Conservation (phyloP, 164 flowering plant genomes). For the Buxus sempervirens region DNA sequence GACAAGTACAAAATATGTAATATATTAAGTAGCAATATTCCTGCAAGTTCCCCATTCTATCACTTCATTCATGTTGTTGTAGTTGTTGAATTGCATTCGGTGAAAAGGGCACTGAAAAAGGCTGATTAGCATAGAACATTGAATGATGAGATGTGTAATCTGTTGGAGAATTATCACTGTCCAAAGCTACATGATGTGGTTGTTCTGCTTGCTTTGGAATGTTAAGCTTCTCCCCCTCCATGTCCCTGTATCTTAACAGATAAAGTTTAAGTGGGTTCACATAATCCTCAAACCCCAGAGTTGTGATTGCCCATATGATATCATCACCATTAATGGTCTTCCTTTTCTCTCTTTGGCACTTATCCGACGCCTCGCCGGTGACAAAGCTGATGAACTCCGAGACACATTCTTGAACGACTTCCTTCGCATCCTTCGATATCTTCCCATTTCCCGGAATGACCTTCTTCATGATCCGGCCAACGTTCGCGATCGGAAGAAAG, state of each 20-base stretch:
- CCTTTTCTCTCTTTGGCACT: slow-evolving; percentile 52
- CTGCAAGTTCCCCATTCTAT: slow-evolving; percentile 39
- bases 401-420: slow-evolving; percentile 59
- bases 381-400: slow-evolving; percentile 61
- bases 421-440: slow-evolving; percentile 58
- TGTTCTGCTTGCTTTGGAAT: slow-evolving; percentile 37
- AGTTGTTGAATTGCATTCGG: slow-evolving; percentile 34
- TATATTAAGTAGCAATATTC: neutral
- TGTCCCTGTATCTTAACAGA: slow-evolving; percentile 41
- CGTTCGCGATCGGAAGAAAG: slow-evolving; percentile 55
- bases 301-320: slow-evolving; percentile 53
- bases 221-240: slow-evolving; percentile 50
- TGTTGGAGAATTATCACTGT: slow-evolving; percentile 24
- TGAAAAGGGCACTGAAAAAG: slow-evolving; percentile 39
- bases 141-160: slow-evolving; percentile 23
- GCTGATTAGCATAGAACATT: slow-evolving; percentile 21
- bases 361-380: slow-evolving; percentile 53
- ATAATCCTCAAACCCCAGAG: slow-evolving; percentile 55
- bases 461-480: slow-evolving; percentile 56
- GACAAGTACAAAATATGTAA: neutral
- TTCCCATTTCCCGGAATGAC: slow-evolving; percentile 50
- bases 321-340: slow-evolving; percentile 38
- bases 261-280: slow-evolving; percentile 39
- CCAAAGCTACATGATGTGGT: slow-evolving; percentile 10
- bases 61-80: slow-evolving; percentile 32